Conservation (phyloP, 768 basidiomycete species). For the Tulasnella sp. region DNA sequence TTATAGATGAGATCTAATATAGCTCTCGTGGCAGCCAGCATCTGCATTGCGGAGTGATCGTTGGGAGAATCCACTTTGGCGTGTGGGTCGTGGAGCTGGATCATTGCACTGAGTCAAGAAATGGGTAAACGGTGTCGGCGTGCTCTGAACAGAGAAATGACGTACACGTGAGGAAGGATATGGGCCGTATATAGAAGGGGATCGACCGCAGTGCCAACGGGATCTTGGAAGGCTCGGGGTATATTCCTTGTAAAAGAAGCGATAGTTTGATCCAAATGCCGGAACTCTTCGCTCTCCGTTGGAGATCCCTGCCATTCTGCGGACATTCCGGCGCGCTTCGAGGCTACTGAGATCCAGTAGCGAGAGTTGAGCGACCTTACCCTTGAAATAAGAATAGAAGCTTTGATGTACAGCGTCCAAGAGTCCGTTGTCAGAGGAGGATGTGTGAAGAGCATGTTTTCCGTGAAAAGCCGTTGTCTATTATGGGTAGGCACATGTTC, state of each 20-base stretch:
- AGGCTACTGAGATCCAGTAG: neutral
- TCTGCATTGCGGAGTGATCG: constrained; percentile 10
- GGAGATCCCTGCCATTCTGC: constrained; percentile 39
- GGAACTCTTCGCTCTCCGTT: constrained; percentile 63
- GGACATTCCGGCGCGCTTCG: neutral
- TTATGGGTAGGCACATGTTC: constrained; percentile 11
- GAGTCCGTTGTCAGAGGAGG: constrained; percentile 32
- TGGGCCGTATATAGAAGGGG: constrained; percentile 56
- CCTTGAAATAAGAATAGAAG: constrained; percentile 12
- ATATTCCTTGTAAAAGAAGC: constrained; percentile 61
- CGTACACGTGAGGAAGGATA: constrained; percentile 41
- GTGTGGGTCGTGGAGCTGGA: constrained; percentile 35
- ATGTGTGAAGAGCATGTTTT: constrained; percentile 27
- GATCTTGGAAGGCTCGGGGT: constrained; percentile 58
- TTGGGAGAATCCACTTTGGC: constrained; percentile 27
- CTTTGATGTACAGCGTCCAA: constrained; percentile 36
- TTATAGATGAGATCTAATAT: constrained; percentile 33
- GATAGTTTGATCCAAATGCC: constrained; percentile 61
- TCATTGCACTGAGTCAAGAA: constrained; percentile 27
- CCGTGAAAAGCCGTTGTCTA: constrained; percentile 30
- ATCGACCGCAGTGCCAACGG: constrained; percentile 54
- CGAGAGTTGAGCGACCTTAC: constrained; percentile 34
- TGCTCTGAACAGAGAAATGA: neutral
- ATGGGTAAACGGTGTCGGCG: neutral
- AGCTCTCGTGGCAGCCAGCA: constrained; percentile 26